Base-by-base conservation (phyloP, 2,329 filamentous ascomycete species). In the Pyricularia sp. region DNA sequence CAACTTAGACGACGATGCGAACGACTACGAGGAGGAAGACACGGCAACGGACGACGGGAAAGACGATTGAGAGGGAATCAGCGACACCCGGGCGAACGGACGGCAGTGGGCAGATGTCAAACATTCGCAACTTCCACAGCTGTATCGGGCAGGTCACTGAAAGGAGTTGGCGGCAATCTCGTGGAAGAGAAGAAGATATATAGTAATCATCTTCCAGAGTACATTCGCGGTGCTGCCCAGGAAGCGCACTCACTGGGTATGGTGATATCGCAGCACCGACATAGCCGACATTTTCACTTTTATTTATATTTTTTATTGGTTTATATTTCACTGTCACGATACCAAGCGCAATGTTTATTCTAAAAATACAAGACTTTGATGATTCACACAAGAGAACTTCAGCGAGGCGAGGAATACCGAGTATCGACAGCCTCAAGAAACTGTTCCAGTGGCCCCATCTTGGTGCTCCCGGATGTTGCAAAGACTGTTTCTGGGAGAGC, bases 1-100 rank as follows among this genome's bases (percentile, higher is more conserved):
- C 10, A 58, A 26, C 3, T 81, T 82, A 11, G 84, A 84, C 31
- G 79, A 81, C 2, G 82, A 83, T 0, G 79, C 80, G 0, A 79
- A 79, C 12, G 78, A 78, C 7, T 77, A 81, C 1, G 79, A 83
- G 23, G 72, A 73, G 72, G 72, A 74, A 33, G 74, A 74, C 50
- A 77, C 74, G 26, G 75, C 75, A 61, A 75, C 73, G 7, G 75
- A 75, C 64, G 73, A 75, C 64, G 74, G 69, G n/a, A 69, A 73
- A n/a, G 71, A 70, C 10, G 68, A 69, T 12, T 61, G 58, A 61
- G 14, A 25, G 14, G 58, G 23, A 9, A 23, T 9, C n/a, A 26
- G 25, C 63, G 12, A 26, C 14, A 20, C 28, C 23, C 23, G 9
- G 17, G 59, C 12, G 5, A 28, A 64, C 20, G 28, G 25, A n/a